phyloP scores from a whole-genome alignment of 495 filamentous ascomycete species.

The Apiosordaria backusii region DNA sequence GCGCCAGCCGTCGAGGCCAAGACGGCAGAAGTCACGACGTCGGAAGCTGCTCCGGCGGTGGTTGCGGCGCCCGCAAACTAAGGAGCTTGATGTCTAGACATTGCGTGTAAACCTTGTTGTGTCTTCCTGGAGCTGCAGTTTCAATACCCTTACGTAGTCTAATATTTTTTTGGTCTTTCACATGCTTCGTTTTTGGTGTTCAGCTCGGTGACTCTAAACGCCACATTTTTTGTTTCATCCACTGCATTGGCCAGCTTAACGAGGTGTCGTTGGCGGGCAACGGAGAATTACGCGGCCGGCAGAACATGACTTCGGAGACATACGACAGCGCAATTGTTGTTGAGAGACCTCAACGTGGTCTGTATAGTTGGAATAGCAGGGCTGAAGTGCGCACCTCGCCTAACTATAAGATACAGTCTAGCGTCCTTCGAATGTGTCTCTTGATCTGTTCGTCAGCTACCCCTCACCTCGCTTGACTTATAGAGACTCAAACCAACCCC shows the following conservation, averaged over 20 bases:
- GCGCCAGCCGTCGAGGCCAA: conserved; percentile 6
- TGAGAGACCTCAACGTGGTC: not conserved
- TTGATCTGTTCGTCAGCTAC: not conserved
- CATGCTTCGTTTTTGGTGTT: not conserved
- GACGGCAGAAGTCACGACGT: conserved; percentile 12
- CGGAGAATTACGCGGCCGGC: not conserved
- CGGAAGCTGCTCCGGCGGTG: not conserved
- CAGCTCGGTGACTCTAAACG: not conserved
- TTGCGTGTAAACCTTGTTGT: not conserved
- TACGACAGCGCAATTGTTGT: not conserved
- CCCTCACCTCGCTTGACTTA: too few species aligned
- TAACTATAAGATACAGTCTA: not conserved
- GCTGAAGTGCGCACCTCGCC: not conserved
- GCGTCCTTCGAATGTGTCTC: not conserved
- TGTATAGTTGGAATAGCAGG: not conserved
- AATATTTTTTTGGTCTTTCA: not conserved
- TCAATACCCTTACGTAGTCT: not conserved
- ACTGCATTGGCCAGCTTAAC: not conserved
- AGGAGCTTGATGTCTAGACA: not conserved
- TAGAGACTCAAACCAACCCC: not conserved
- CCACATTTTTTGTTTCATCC: not conserved
- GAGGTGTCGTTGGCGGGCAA: not conserved
- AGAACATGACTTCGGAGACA: not conserved
- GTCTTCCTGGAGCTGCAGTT: not conserved
- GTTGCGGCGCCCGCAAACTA: not conserved